Evolutionary conservation across 768 basidiomycete species (phyloP), one percentile per base, ranked within the genome.

Genomic region (Neoboletus brunneissimus): DNA sequence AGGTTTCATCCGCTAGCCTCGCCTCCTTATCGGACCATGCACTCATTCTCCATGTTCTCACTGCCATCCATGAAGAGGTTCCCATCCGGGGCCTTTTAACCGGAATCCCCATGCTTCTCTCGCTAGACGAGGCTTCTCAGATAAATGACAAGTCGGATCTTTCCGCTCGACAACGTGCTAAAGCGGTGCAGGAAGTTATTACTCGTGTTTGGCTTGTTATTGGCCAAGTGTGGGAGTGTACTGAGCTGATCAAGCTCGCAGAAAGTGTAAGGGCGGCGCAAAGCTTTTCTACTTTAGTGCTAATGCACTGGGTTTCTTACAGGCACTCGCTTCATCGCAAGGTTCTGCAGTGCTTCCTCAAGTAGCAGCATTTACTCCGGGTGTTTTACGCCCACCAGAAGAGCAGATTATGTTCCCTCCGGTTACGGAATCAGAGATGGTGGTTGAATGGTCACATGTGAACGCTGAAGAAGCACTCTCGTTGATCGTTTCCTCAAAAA

Each of bases 81-180:
- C 93, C 94, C 1, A 73, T 87, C 27, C 83, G 87, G 41, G 88
- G 85, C 3, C 63, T 96, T 40, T 72, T 94, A 18, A 84, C 85
- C 2, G 90, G 92, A 22, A 73, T 91, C 34, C 94, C 94, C 5
- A 94, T 97, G 91, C 71, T 97, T 27, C 67, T 91, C n/a, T 85
- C 89, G 2, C 70, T 96, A 48, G 83, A 90, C 53, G 70, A 64
- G 8, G 81, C 81, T 11, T 73, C 81, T 4, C 76, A 76, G 34
- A 62, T 76, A 27, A 75, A 76, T n/a, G 74, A 77, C 18, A 64
- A 66, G 12, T 71, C 74, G 32, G 76, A 81, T 56, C 51, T 66
- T 44, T 69, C 71, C n/a, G 67, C 66, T 27, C 66, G 72, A 22
- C 75, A 75, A 59, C 82, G 84, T 56, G 73, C 77, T 25, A 75